Evolutionary conservation across 352 stramenopile genomes (phyloP).

Genomic region (Phytopythium boreale): DNA sequence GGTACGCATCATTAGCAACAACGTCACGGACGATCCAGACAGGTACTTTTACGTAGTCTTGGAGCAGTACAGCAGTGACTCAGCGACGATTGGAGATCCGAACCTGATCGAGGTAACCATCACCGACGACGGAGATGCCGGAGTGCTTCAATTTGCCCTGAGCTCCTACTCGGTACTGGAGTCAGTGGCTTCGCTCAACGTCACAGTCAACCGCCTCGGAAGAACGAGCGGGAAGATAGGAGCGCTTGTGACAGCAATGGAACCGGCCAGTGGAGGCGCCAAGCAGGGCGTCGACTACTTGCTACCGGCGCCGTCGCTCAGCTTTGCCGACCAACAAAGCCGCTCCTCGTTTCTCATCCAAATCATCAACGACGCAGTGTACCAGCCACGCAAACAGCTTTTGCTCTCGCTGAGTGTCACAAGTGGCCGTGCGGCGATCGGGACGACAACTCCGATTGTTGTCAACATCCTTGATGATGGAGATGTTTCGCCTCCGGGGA

Average conservation of each 20-base stretch:
- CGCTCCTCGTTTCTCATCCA: conserved; percentile 13
- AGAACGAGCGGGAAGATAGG: conserved; percentile 25
- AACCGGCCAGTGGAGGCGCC: conserved; percentile 6
- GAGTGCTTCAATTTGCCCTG: conserved; percentile 32
- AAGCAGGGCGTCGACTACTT: conserved; percentile 31
- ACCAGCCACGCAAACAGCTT: conserved; percentile 41
- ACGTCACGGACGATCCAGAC: conserved; percentile 40
- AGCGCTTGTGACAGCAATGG: conserved; percentile 16
- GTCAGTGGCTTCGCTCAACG: conserved; percentile 9
- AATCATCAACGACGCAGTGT: conserved; percentile 45
- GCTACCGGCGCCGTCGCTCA: conserved; percentile 11
- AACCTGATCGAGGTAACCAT: conserved; percentile 28
- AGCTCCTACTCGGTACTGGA: conserved; percentile 25
- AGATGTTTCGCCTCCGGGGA: conserved; percentile 36
- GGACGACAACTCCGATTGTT: conserved; percentile 1
- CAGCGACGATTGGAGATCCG: conserved; percentile 25
- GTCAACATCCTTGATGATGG: conserved; percentile 53
- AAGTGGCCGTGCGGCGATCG: conserved; percentile 25
- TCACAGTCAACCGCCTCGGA: conserved; percentile 22
- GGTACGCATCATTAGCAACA: conserved; percentile 48
- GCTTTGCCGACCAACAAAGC: conserved; percentile 23
- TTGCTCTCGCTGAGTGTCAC: conserved; percentile 22
- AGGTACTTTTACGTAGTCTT: conserved; percentile 44
- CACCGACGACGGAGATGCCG: conserved; percentile 45
- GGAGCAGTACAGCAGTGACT: conserved; percentile 13